Base-by-base conservation (phyloP, 257 asterid species). In the Eustoma russellianum region DNA sequence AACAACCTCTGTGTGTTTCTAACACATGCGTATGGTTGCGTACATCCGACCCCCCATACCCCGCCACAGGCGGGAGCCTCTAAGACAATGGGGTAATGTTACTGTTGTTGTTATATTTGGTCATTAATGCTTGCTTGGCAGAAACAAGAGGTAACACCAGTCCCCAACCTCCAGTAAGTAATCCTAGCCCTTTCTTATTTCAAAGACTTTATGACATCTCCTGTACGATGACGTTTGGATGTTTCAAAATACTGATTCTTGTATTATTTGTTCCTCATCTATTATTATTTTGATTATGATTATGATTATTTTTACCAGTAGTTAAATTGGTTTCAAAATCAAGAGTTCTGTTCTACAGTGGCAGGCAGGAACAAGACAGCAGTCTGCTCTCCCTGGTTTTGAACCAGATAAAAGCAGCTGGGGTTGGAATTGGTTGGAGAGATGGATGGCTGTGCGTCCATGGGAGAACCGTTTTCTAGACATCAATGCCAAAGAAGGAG, bases 401-500 rank as follows among this genome's bases (percentile, higher is more conserved):
- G 82, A 92, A 61, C 99, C 95, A 11, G 97, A 92, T 63, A 85
- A 71, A 68, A 79, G 77, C 79, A 83, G 76, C 77, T 92, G 97
- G 99, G 93, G 99, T 53, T 92, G 97, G 99, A 92, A 92, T 61
- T 92, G 97, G 99, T 80, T 88, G 73, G 99, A 92, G 76, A 74
- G 99, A 66, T 92, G 99, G 99, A 92, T 92, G 99, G 99, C 95
- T 10, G 99, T 92, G 67, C 94, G 95, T 58, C 97, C 99, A 30
- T 92, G 99, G 99, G 97, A 92, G 74, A 92, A 85, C 61, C 97
- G 99, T 56, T 76, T 92, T 73, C 62, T 84, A 33, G 94, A 92
- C 76, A 69, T 68, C 45, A 88, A 79, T 65, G 67, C 70, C 44
- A 88, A 78, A 67, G 99, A 92, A 33, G 99, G 83, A 41, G 82